Evolutionary conservation across 257 asterid genomes (phyloP).

Genomic region (Jacaranda copaia): DNA sequence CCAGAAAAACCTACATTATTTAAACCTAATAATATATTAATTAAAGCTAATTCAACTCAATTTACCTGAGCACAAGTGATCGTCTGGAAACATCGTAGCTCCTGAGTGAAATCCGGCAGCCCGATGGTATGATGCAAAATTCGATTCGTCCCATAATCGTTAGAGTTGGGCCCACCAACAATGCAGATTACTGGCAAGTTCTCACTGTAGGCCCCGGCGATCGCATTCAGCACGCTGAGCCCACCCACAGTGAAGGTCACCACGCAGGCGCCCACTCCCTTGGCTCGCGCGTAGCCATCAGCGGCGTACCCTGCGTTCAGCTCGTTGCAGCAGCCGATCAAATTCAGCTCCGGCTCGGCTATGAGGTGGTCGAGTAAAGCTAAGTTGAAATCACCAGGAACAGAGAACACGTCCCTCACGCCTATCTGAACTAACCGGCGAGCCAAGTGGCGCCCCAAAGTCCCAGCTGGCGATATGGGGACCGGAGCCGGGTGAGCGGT

Average conservation of each 20-base stretch:
- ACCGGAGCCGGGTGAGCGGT: slow-evolving; percentile 29
- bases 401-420: slow-evolving; percentile 71
- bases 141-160: slow-evolving; percentile 73
- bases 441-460: slow-evolving; percentile 71
- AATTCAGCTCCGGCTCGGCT: slow-evolving; percentile 70
- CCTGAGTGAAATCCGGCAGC: slow-evolving; percentile 79
- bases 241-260: slow-evolving; percentile 91
- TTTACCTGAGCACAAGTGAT: slow-evolving; percentile 73
- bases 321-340: slow-evolving; percentile 85
- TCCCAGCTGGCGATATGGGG: slow-evolving; percentile 42
- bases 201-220: slow-evolving; percentile 88
- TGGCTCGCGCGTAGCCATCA: slow-evolving; percentile 77
- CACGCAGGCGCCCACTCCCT: slow-evolving; percentile 80
- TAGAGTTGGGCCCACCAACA: slow-evolving; percentile 84
- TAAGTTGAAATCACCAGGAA: slow-evolving; percentile 80
- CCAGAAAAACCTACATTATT: background rate
- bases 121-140: slow-evolving; percentile 78
- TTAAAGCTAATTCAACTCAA: too few relatives aligned
- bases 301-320: slow-evolving; percentile 86
- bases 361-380: slow-evolving; percentile 67
- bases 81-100: slow-evolving; percentile 72
- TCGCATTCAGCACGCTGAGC: slow-evolving; percentile 75
- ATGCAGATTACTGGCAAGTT: slow-evolving; percentile 80
- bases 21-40: too few relatives aligned
- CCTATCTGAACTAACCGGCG: slow-evolving; percentile 78